Evolutionary conservation across 768 basidiomycete species (phyloP).

Genomic region (Kwoniella botswanensis): DNA sequence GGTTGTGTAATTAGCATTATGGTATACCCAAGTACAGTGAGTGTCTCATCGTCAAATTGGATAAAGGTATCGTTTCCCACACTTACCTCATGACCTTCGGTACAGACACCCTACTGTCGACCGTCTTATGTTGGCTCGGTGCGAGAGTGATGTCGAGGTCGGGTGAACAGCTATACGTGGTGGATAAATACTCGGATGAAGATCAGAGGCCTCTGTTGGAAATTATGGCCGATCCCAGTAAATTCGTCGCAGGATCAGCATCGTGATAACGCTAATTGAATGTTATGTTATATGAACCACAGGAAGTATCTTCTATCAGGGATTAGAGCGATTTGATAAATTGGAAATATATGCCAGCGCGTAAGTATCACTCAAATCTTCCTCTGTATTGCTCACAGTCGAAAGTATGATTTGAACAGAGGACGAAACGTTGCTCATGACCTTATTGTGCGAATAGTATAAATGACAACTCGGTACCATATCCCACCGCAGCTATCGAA

Average conservation of each 20-base stretch:
- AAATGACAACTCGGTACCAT: slow-evolving; percentile 45
- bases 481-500: slow-evolving; percentile 45
- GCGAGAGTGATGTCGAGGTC: slow-evolving; percentile 38
- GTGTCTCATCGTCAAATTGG: slow-evolving; percentile 4
- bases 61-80: too few species aligned
- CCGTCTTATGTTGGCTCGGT: slow-evolving; percentile 33
- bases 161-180: slow-evolving; percentile 44
- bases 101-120: slow-evolving; percentile 42
- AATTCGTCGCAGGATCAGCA: neutral
- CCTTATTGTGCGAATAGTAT: slow-evolving; percentile 1
- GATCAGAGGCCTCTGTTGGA: slow-evolving; percentile 45
- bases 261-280: too few species aligned
- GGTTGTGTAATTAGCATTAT: slow-evolving; percentile 29
- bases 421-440: too few species aligned
- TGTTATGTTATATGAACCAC: neutral
- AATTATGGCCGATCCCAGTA: slow-evolving; percentile 50
- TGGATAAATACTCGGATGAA: slow-evolving; percentile 40
- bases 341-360: slow-evolving; percentile 46
- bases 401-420: too few species aligned
- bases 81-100: too few species aligned
- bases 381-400: neutral
- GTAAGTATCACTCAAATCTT: slow-evolving; percentile 19
- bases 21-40: slow-evolving; percentile 49
- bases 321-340: slow-evolving; percentile 28
- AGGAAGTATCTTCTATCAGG: slow-evolving; percentile 38